Evolutionary conservation across 2,329 filamentous ascomycete species (phyloP).

Genomic region (Aspergillus melleus): DNA sequence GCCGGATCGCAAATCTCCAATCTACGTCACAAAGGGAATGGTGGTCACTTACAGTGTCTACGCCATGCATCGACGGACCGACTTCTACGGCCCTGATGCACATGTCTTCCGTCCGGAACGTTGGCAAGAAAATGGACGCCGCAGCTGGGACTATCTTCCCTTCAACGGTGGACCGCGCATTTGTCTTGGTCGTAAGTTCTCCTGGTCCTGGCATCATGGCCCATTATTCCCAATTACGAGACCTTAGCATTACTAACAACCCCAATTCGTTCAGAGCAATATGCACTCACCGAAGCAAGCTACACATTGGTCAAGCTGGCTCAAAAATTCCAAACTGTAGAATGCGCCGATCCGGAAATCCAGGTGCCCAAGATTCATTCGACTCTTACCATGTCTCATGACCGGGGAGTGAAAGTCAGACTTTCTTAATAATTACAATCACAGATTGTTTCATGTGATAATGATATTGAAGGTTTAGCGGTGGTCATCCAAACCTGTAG

Average conservation of each 20-base stretch:
- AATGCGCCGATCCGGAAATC: conserved; percentile 34
- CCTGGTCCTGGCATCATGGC: background rate
- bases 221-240: too few species aligned
- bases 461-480: too few species aligned
- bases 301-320: conserved; percentile 40
- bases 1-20: conserved; percentile 56
- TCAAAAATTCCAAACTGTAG: conserved; percentile 38
- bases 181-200: conserved; percentile 40
- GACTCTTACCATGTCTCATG: conserved; percentile 35
- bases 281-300: conserved; percentile 44
- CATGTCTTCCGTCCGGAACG: conserved; percentile 51
- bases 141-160: conserved; percentile 40
- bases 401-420: conserved; percentile 29
- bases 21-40: conserved; percentile 67
- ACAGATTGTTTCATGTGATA: background rate
- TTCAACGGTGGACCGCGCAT: conserved; percentile 43
- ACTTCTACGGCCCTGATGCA: conserved; percentile 48
- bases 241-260: background rate
- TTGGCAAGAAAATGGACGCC: conserved; percentile 44
- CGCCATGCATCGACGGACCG: conserved; percentile 68
- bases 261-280: conserved; percentile 35
- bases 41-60: conserved; percentile 67
- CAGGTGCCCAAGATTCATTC: conserved; percentile 31
- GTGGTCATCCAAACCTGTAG: too few species aligned
- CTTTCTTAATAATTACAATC: conserved; percentile 19